Evolutionary conservation across 176 grass and related monocot genomes (phyloP), one percentile per base, ranked within the genome.

Genomic region (Echinochloa phyllopogon): DNA sequence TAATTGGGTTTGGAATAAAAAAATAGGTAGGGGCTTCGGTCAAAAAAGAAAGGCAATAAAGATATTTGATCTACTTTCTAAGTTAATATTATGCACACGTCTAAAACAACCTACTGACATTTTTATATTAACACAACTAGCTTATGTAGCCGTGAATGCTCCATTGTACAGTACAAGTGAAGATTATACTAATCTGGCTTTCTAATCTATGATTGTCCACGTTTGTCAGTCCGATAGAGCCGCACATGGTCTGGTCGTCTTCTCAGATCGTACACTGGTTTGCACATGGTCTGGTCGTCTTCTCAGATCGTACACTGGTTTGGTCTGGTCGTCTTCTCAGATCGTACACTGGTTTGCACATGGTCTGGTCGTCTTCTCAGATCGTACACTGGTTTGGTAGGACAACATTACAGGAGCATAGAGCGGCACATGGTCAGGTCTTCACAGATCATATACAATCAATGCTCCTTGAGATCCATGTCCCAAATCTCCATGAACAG

Each of bases 201-300:
- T 23, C 20, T 23, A 58, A 58, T 58, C 8, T 58, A 23, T 69
- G 66, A n/a, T 70, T 0, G 41, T 44, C 6, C 23, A 71, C 45
- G 23, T 25, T 47, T 12, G 23, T 24, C n/a, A 72, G 24, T 49
- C 23, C 43, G 12, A 48, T 4, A 48, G 69, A 29, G 43, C 23
- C n/a, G 43, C 69, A 72, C 69, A 50, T 72, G 69, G n/a, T 5
- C 24, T 25, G 43, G 44, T 49, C 69, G 43, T 15, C 13, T 48
- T 72, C 43, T 29, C 13, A 72, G 69, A 72, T 49, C 69, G 43
- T 48, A 72, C 42, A 72, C 2, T 24, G 42, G n/a, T 49, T 72
- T 72, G 69, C 69, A 72, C 69, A 49, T 49, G 69, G 44, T 72
- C 23, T 50, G 69, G n/a, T n/a, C n/a, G 69, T 33, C 69, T 72